Base-by-base conservation (phyloP, 768 basidiomycete species). In the Lactifluus pinguis region DNA sequence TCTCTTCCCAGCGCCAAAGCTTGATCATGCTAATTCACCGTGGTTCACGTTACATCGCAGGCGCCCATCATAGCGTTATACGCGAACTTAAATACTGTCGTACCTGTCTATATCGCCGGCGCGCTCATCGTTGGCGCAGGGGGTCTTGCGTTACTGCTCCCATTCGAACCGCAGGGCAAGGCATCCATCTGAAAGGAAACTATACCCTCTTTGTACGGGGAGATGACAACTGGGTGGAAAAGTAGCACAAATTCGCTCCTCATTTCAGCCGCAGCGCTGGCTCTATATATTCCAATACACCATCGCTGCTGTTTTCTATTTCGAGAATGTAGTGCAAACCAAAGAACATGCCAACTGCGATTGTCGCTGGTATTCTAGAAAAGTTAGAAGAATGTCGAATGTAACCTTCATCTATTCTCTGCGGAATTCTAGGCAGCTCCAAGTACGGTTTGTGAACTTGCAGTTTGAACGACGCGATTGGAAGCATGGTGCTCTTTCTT, bases 161-260 rank as follows among this genome's bases (percentile, higher is more conserved):
- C 88, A 0, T 89, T 83, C 63, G 87, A 91, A 70, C 83, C 87
- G 0, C 73, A 83, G 66, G 89, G 88, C n/a, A 85, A 81, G 67
- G 83, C 83, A 34, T 84, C 85, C 51, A 80, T 87, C 68, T 89
- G 75, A 69, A 45, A 32, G 3, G 45, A 19, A 25, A 15, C 21
- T 41, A 32, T 29, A 30, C 9, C 9, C 17, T 34, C 19, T 10
- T 42, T 41, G 21, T 17, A 17, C 29, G 11, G 19, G 13, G 13
- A 32, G 10, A 45, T 11, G 30, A 9, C 1, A 30, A 19, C 30
- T 49, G 30, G 13, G 8, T 21, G 19, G 15, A 53, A 17, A 17
- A 25, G 25, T 42, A 53, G 21, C 10, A 17, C 14, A 1, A 25
- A 30, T 8, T 29, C 25, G 25, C 10, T 42, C 17, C 15, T 42